Conservation (phyloP, 1,284 basidiomycete species). For the Malassezia arunalokei region DNA sequence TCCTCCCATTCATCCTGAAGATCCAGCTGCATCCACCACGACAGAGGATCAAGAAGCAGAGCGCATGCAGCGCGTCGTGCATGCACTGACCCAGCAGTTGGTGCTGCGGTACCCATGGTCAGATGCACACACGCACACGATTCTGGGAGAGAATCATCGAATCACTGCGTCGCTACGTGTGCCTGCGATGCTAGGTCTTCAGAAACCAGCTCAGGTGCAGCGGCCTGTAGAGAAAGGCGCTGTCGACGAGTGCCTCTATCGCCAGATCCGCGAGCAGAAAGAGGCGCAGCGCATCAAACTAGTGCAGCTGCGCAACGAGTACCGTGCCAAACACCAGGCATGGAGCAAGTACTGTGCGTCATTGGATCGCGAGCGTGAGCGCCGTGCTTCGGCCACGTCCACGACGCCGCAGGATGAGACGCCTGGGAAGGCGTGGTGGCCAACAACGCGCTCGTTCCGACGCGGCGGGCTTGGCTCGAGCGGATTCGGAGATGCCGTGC, state of each 20-base stretch:
- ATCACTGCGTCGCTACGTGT: neutral
- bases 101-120: neutral
- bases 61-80: neutral
- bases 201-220: neutral
- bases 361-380: slow-evolving; percentile 31
- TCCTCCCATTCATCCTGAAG: neutral
- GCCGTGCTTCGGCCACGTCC: slow-evolving; percentile 14
- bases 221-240: too few relatives aligned
- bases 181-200: neutral
- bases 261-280: neutral
- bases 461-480: slow-evolving; percentile 20
- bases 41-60: neutral
- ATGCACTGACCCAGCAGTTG: slow-evolving; percentile 6
- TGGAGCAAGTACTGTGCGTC: slow-evolving; percentile 35
- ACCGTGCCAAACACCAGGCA: slow-evolving; percentile 30
- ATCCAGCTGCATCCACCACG: neutral
- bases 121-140: neutral
- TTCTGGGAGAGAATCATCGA: neutral
- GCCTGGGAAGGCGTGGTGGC: neutral
- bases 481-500: slow-evolving; percentile 69
- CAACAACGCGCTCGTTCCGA: slow-evolving; percentile 3
- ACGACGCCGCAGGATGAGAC: neutral
- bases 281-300: slow-evolving; percentile 18
- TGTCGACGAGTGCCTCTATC: neutral
- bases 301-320: slow-evolving; percentile 25